Evolutionary conservation across 768 basidiomycete genomes (phyloP), one percentile per base, ranked within the genome.

Genomic region (Leccinum incarnatum): DNA sequence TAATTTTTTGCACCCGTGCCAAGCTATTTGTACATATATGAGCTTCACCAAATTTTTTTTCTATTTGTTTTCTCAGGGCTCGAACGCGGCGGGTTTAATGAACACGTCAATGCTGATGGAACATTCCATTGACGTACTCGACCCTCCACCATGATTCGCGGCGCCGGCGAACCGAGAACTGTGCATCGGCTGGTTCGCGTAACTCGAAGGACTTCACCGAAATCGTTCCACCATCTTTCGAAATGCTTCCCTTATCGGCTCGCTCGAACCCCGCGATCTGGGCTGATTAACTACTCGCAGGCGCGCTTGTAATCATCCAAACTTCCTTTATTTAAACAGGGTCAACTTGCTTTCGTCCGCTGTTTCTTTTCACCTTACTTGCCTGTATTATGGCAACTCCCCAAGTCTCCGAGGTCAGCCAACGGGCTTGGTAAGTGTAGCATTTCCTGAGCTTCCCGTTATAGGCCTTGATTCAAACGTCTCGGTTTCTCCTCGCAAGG

Each of bases 361-460:
- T 34, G 57, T 59, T 65, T 61, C 63, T 77, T 73, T 75, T 73
- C 67, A 62, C 64, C 69, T 59, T 62, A 60, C 64, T 70, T 69
- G 65, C 71, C 76, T 70, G 74, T 77, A 79, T 74, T 67, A 73
- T 73, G 72, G 73, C 74, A 73, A 81, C 85, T 81, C 79, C 84
- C 77, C 79, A 82, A 67, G 71, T 79, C 77, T 81, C 74, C 60
- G 85, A 85, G 77, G 77, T 78, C 58, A 84, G 77, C 72, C 82
- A 85, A 70, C 84, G 84, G 70, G 77, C 83, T 62, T 89, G 88
- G 87, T 87, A 59, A 70, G 83, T 77, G 54, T 61, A 57, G 50
- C 37, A 36, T 21, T 52, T 61, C 25, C 55, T 61, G 49, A 62
- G 60, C 36, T 11, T 58, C 29, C 46, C 47, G 37, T 46, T 53